Conservation (phyloP, 352 stramenopile genomes). For the Paralagenidium karlingii region DNA sequence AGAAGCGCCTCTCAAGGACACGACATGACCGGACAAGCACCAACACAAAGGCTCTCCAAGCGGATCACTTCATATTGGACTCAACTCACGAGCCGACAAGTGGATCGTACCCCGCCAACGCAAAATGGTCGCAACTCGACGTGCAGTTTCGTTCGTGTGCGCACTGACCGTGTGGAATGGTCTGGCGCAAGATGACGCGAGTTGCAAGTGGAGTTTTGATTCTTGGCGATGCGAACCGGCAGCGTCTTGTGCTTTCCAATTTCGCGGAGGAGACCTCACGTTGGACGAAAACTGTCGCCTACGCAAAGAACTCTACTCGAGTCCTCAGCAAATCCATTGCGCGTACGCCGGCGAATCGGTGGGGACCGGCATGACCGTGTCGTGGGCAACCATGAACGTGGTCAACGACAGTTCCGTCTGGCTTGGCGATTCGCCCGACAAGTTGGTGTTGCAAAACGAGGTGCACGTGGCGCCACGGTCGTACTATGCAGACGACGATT, state of each 20-base stretch:
- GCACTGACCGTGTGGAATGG: too few species aligned
- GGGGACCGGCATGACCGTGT: conserved; percentile 42
- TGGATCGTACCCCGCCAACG: too few species aligned
- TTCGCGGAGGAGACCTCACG: conserved; percentile 9
- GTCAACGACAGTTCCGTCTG: conserved; percentile 29
- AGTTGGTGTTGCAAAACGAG: conserved; percentile 6
- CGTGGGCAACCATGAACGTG: conserved; percentile 35
- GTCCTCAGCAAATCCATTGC: conserved; percentile 48
- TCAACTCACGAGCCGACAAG: too few species aligned
- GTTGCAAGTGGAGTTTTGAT: too few species aligned
- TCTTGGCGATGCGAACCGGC: conserved; percentile 4
- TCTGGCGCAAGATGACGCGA: too few species aligned
- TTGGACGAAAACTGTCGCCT: conserved; percentile 9
- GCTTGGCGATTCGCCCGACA: conserved; percentile 16
- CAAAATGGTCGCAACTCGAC: too few species aligned
- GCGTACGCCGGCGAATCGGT: conserved; percentile 24
- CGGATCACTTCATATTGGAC: too few species aligned
- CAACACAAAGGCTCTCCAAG: too few species aligned
- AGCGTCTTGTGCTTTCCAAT: conserved; percentile 4
- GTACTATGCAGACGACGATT: conserved; percentile 36
- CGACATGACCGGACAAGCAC: too few species aligned
- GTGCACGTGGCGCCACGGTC: conserved; percentile 12
- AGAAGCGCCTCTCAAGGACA: too few species aligned
- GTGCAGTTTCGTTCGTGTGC: too few species aligned
- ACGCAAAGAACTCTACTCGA: too few species aligned